Evolutionary conservation across 352 stramenopile species (phyloP).

Genomic region (Halophytophthora polymorphica): DNA sequence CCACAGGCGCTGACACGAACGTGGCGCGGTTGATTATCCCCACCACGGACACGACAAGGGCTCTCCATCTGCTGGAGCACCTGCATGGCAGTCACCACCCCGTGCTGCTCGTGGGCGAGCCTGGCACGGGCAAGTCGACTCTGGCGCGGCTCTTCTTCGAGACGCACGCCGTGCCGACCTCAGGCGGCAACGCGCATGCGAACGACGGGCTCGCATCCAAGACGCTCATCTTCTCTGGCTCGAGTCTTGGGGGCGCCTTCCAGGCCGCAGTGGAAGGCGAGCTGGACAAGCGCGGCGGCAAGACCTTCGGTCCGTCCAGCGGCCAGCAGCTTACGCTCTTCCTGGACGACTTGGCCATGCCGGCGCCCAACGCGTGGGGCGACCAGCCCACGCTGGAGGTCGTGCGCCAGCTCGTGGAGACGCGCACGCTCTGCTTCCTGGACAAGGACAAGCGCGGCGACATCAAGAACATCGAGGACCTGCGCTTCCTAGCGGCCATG

Average conservation of each 20-base stretch:
- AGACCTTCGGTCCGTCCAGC: conserved; percentile 69
- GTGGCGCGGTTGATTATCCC: conserved; percentile 84
- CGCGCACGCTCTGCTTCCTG: conserved; percentile 66
- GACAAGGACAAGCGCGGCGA: conserved; percentile 84
- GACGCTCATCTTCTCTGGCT: conserved; percentile 87
- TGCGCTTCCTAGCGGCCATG: conserved; percentile 70
- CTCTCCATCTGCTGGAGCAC: conserved; percentile 67
- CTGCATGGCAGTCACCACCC: conserved; percentile 50
- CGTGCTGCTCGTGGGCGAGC: conserved; percentile 82
- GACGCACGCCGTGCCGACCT: conserved; percentile 6
- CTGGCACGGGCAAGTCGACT: conserved; percentile 87
- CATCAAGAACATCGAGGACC: conserved; percentile 70
- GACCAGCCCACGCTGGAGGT: conserved; percentile 78
- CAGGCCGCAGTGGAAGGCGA: conserved; percentile 71
- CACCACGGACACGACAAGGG: conserved; percentile 78
- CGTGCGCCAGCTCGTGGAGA: conserved; percentile 69
- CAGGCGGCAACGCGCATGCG: conserved; percentile 16
- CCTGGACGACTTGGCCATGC: conserved; percentile 76
- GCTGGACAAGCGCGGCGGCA: conserved; percentile 78
- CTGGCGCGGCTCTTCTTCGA: conserved; percentile 79
- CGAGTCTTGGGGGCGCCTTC: conserved; percentile 75
- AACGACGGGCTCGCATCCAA: conserved; percentile 61
- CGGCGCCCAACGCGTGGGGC: conserved; percentile 65
- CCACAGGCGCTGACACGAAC: conserved; percentile 45
- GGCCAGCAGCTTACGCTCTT: conserved; percentile 80